Percentiles rank a stretch among this genome's conserved stretches.
Conservation (phyloP, 2,329 filamentous ascomycete species). For the Xylaria sp. region DNA sequence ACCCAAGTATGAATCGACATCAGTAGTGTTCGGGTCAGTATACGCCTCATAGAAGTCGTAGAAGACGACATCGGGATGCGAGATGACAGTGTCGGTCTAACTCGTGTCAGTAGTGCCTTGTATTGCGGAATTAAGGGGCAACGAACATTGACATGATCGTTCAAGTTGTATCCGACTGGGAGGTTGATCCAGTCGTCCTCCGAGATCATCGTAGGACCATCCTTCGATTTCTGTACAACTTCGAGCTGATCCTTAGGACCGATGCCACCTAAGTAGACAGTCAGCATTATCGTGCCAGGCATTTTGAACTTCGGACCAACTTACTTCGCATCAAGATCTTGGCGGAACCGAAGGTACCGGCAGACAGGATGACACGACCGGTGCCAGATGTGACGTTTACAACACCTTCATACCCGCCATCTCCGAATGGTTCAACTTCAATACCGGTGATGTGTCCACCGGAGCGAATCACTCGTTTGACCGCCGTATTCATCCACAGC, state of each 20-base stretch:
- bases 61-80: conserved; percentile 43
- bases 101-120: conserved; percentile 1
- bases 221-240: conserved; percentile 45
- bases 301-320: not conserved
- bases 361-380: conserved; percentile 63
- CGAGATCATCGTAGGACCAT: conserved; percentile 47
- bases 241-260: conserved; percentile 56
- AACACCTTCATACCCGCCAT: conserved; percentile 52
- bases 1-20: conserved; percentile 42
- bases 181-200: conserved; percentile 51
- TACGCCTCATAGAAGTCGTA: conserved; percentile 64
- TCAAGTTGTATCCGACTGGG: conserved; percentile 54
- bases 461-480: conserved; percentile 60
- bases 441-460: conserved; percentile 60
- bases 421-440: conserved; percentile 54
- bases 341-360: conserved; percentile 64
- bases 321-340: conserved; percentile 62
- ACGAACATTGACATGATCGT: conserved; percentile 48
- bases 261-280: conserved; percentile 42
- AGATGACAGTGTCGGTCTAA: conserved; percentile 43
- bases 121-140: not conserved
- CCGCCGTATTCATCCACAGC: conserved; percentile 60
- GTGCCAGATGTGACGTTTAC: conserved; percentile 54
- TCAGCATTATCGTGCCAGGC: conserved; percentile 14
- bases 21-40: conserved; percentile 40